Percentiles rank a stretch among this genome's conserved stretches.
Conservation (phyloP, 495 filamentous ascomycete species). For the Hypoxylon rickii region DNA sequence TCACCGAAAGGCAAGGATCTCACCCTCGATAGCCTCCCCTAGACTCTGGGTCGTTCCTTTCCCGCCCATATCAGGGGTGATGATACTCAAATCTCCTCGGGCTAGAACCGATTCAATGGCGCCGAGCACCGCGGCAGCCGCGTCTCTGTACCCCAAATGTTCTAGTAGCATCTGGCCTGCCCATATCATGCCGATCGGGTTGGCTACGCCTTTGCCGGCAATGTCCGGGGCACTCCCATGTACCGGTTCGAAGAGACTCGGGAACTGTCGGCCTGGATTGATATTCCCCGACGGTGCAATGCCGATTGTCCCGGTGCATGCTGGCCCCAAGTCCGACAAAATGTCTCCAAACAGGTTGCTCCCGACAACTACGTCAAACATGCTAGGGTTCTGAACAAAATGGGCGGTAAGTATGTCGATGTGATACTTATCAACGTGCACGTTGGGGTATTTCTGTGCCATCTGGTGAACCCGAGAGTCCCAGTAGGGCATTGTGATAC, state of each 20-base stretch:
- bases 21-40: slow-evolving; percentile 56
- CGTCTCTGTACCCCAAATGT: slow-evolving; percentile 66
- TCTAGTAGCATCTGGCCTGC: slow-evolving; percentile 76
- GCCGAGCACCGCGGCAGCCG: slow-evolving; percentile 64
- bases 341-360: slow-evolving; percentile 88
- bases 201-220: slow-evolving; percentile 71
- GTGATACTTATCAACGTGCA: slow-evolving; percentile 74
- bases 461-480: slow-evolving; percentile 74
- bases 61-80: slow-evolving; percentile 72
- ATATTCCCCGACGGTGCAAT: slow-evolving; percentile 78
- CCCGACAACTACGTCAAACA: slow-evolving; percentile 81
- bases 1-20: slow-evolving; percentile 24
- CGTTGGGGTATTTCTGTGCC: slow-evolving; percentile 71
- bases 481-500: slow-evolving; percentile 73
- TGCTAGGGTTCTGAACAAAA: slow-evolving; percentile 78
- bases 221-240: slow-evolving; percentile 76
- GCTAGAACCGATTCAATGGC: slow-evolving; percentile 69
- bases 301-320: slow-evolving; percentile 83
- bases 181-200: slow-evolving; percentile 73
- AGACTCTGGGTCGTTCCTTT: slow-evolving; percentile 65
- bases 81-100: slow-evolving; percentile 52
- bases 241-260: slow-evolving; percentile 88
- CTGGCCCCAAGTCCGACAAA: slow-evolving; percentile 80
- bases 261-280: slow-evolving; percentile 63
- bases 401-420: slow-evolving; percentile 84